phyloP scores from a whole-genome alignment of 139 green algal species.

The Auxenochlorella pyrenoidosa region DNA sequence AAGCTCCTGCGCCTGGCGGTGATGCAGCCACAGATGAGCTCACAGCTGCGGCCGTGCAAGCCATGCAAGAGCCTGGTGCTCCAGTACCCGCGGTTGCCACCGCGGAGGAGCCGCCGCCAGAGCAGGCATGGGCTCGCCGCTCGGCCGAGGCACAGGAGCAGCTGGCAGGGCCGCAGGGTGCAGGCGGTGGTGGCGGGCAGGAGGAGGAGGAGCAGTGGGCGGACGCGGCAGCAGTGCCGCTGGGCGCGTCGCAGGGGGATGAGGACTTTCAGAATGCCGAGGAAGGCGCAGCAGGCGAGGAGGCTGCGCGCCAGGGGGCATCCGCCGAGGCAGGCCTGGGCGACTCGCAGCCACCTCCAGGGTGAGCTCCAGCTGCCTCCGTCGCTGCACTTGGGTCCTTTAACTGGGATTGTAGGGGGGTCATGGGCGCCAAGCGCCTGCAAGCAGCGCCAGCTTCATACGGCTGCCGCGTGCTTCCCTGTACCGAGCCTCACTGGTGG shows the following conservation, averaged over 20 bases:
- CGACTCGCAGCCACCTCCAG: not conserved
- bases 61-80: not conserved
- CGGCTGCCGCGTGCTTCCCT: too few species aligned
- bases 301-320: not conserved
- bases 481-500: too few species aligned
- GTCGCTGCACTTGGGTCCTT: not conserved
- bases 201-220: constrained; percentile 1
- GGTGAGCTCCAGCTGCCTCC: not conserved
- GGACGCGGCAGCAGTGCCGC: not conserved
- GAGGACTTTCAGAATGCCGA: not conserved
- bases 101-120: not conserved
- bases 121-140: not conserved
- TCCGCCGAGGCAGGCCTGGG: not conserved
- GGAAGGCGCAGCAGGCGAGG: not conserved
- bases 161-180: not conserved
- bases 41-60: not conserved
- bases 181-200: not conserved
- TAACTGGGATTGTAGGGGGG: too few species aligned
- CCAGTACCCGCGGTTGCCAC: not conserved
- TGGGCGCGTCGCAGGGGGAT: not conserved
- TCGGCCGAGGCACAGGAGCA: not conserved
- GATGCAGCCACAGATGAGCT: not conserved
- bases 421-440: too few species aligned
- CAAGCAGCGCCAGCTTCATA: too few species aligned
- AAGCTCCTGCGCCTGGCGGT: not conserved